Conservation (phyloP, 352 stramenopile genomes). For the Peronospora destructor region DNA sequence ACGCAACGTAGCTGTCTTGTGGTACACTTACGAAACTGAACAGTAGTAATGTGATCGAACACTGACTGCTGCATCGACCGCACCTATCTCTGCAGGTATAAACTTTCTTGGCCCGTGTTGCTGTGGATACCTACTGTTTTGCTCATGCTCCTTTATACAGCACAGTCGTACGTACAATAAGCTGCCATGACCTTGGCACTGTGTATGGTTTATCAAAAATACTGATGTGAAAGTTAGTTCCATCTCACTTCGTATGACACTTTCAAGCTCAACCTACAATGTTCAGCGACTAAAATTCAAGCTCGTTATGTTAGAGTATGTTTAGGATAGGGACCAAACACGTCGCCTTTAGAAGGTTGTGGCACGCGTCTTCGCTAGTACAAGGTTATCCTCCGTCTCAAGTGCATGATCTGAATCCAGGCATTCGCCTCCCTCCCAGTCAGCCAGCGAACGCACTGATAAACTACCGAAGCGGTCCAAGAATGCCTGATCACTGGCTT, state of each 20-base stretch:
- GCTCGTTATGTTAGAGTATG: conserved; percentile 3
- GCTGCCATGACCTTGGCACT: too few relatives aligned
- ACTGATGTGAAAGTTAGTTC: too few relatives aligned
- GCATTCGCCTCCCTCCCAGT: conserved; percentile 71
- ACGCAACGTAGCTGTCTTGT: too few relatives aligned
- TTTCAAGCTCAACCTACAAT: not conserved
- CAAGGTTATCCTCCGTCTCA: conserved; percentile 49
- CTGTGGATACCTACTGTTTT: too few relatives aligned
- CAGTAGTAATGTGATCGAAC: too few relatives aligned
- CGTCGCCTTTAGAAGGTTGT: conserved; percentile 9
- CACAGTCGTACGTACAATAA: too few relatives aligned
- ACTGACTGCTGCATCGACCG: too few relatives aligned
- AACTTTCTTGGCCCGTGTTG: too few relatives aligned
- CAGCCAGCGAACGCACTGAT: conserved; percentile 39
- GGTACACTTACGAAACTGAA: too few relatives aligned
- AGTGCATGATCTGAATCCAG: conserved; percentile 56
- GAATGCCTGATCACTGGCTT: conserved; percentile 48
- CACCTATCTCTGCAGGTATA: too few relatives aligned
- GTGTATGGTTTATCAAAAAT: too few relatives aligned
- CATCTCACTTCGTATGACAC: not conserved
- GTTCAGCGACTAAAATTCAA: not conserved
- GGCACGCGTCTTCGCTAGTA: conserved; percentile 26
- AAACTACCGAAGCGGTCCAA: conserved; percentile 63
- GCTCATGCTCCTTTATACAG: too few relatives aligned
- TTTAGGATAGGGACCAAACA: conserved; percentile 20